Percentiles rank a stretch among this genome's conserved stretches.
Evolutionary conservation across 139 green algal species (phyloP).

Genomic region (Klebsormidium nitens): DNA sequence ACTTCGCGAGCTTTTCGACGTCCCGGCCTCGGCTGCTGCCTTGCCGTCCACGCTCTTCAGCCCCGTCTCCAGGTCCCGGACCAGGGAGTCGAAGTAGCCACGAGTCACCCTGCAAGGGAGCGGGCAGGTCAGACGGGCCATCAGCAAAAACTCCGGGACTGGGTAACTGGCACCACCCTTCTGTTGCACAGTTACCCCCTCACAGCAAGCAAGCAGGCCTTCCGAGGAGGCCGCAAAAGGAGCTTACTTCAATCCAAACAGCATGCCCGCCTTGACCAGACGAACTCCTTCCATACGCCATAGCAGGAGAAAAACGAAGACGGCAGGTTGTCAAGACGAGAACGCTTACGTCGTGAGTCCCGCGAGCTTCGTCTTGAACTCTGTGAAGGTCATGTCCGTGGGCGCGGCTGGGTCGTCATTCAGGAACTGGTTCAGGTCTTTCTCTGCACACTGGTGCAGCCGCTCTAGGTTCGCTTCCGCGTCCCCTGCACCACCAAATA

Average conservation of each 20-base stretch:
- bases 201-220: too few relatives aligned
- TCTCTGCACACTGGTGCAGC: slow-evolving; percentile 38
- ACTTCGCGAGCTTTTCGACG: background rate
- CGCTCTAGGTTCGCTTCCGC: slow-evolving; percentile 37
- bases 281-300: background rate
- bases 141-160: background rate
- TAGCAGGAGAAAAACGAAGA: background rate
- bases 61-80: slow-evolving; percentile 40
- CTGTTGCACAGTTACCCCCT: too few relatives aligned
- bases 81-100: slow-evolving; percentile 49
- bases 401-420: slow-evolving; percentile 1
- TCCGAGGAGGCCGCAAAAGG: background rate
- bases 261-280: background rate
- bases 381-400: slow-evolving; percentile 33
- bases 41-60: slow-evolving; percentile 30
- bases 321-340: background rate
- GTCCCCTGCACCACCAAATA: slow-evolving; percentile 27
- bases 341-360: slow-evolving; percentile 38
- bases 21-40: background rate
- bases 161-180: too few relatives aligned
- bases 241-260: background rate
- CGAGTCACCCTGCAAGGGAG: slow-evolving; percentile 33
- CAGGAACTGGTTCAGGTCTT: slow-evolving; percentile 38
- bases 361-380: slow-evolving; percentile 42
- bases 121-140: background rate